Evolutionary conservation across 129 eudicot species (phyloP).

Genomic region (Lactuca sativa): DNA sequence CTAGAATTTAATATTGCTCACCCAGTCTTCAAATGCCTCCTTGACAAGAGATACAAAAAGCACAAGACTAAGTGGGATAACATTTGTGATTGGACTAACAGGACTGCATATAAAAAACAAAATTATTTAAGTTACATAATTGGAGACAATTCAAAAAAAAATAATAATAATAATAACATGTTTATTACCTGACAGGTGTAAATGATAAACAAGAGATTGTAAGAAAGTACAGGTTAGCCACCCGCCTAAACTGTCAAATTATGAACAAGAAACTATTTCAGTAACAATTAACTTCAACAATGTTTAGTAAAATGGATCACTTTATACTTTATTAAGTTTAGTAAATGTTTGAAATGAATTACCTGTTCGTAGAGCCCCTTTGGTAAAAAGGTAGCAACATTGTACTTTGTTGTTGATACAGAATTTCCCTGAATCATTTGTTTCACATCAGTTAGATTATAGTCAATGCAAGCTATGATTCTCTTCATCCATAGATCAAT

Average conservation of each 20-base stretch:
- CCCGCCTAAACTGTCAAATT: slow-evolving; percentile 94
- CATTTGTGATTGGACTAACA: slow-evolving; percentile 94
- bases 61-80: slow-evolving; percentile 82
- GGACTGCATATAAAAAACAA: slow-evolving; percentile 65
- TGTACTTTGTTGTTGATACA: slow-evolving; percentile 97
- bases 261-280: slow-evolving; percentile 30
- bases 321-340: neutral
- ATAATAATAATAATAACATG: neutral
- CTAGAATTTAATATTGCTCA: slow-evolving; percentile 39
- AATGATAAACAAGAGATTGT: slow-evolving; percentile 87
- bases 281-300: slow-evolving; percentile 13
- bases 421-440: slow-evolving; percentile 78
- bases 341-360: slow-evolving; percentile 22
- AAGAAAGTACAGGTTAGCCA: slow-evolving; percentile 95
- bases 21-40: slow-evolving; percentile 99
- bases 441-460: neutral
- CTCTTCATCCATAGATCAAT: slow-evolving; percentile 11
- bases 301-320: neutral
- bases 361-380: slow-evolving; percentile 99
- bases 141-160: no score
- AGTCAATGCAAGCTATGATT: slow-evolving; percentile 13
- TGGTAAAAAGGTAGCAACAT: slow-evolving; percentile 76
- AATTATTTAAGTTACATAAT: no score
- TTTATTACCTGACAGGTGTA: slow-evolving; percentile 82
- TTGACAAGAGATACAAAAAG: slow-evolving; percentile 88